These are phyloP conservation scores for Lachancea sp. DNA, from an alignment of 805 yeast genomes.

Conservation along the genomic window DNA sequence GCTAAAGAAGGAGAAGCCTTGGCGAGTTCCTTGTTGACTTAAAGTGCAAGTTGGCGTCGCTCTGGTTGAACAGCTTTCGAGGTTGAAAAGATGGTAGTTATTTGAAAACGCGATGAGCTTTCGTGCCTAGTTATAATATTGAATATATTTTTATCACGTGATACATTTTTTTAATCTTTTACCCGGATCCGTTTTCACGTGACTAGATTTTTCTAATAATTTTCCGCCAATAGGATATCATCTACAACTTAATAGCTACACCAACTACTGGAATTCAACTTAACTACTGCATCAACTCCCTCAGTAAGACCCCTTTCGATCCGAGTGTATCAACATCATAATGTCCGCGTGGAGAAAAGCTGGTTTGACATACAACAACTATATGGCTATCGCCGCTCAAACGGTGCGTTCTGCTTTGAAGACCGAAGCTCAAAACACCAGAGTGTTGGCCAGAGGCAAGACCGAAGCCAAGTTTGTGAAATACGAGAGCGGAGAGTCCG, in stretches of 20 bases:
- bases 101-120: neutral
- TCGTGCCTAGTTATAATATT: neutral
- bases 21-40: too few relatives aligned
- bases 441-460: conserved; percentile 59
- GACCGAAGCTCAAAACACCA: conserved; percentile 71
- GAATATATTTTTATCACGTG: neutral
- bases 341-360: conserved; percentile 63
- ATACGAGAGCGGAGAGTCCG: conserved; percentile 60
- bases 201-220: neutral
- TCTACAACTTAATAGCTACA: neutral
- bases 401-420: conserved; percentile 83
- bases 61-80: too few relatives aligned
- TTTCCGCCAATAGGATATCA: conserved; percentile 2
- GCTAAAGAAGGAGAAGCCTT: neutral
- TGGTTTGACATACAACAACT: conserved; percentile 72
- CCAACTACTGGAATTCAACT: neutral
- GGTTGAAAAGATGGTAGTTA: neutral
- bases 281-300: too few relatives aligned
- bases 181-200: neutral
- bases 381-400: conserved; percentile 84
- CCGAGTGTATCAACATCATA: neutral
- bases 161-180: neutral
- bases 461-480: conserved; percentile 69
- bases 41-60: too few relatives aligned
- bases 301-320: too few relatives aligned